Base-by-base conservation (phyloP, 768 basidiomycete genomes). In the Suillus cothurnatus region DNA sequence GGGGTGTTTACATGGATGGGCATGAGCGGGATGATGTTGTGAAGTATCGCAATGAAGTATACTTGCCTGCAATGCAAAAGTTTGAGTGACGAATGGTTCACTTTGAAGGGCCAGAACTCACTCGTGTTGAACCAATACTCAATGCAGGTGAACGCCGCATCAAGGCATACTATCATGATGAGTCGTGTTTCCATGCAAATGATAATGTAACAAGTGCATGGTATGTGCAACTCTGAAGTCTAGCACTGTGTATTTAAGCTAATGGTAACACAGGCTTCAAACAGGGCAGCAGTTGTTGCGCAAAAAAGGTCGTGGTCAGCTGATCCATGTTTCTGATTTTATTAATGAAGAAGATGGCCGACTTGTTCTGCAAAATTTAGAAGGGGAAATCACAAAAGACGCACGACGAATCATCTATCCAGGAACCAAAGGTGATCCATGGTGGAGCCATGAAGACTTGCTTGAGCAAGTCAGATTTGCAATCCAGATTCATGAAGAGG, bases 161-260 rank as follows among this genome's bases (percentile, higher is more conserved):
- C 21, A 74, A 47, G 4, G 19, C 59, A 32, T 43, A 56, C 7
- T 64, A 14, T 12, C 67, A 68, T 61, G 62, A 66, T 21, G 52
- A 63, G 43, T 66, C 52, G 8, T 62, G 55, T 7, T 68, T 67
- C 28, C 65, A 64, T 67, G 75, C 75, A n/a, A 65, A 69, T n/a
- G 76, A 81, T 15, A 72, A 78, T 17, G 78, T 78, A 36, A 23
- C 19, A 23, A 28, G 14, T 39, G 38, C 38, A 39, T 39, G 38
- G 36, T 36, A 36, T 36, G 36, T 36, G 11, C 11, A 36, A 3
- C 36, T 36, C 34, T n/a, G n/a, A n/a, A n/a, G n/a, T n/a, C n/a
- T n/a, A n/a, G n/a, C n/a, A n/a, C n/a, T n/a, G n/a, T n/a, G n/a
- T n/a, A n/a, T n/a, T n/a, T n/a, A n/a, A n/a, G n/a, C n/a, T n/a